Base-by-base conservation (phyloP, 2,329 filamentous ascomycete species). In the Coniochaeta hoffmannii region DNA sequence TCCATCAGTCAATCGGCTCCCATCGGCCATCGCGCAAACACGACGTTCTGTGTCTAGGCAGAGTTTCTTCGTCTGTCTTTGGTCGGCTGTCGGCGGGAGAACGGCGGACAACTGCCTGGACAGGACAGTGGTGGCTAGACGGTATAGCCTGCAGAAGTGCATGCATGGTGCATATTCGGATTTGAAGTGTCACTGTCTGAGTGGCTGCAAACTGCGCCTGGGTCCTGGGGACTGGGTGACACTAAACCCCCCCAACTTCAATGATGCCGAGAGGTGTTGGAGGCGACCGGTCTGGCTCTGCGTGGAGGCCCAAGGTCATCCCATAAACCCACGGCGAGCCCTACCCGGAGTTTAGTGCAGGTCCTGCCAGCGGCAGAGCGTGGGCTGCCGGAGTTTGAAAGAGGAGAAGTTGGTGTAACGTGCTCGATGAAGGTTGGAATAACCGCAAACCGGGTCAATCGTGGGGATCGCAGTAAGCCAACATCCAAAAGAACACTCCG, bases 101-200 rank as follows among this genome's bases (percentile, higher is more conserved):
- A 46, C 12, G 41, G 41, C 24, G 41, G 41, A 44, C 38, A 44
- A 44, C 41, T 15, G n/a, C n/a, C n/a, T n/a, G n/a, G n/a, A n/a
- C n/a, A n/a, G n/a, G n/a, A n/a, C n/a, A n/a, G n/a, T 46, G 41
- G 22, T 28, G 41, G 41, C 15, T 15, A 14, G 22, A 46, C 41
- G 24, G 3, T 32, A 9, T 12, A 34, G n/a, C 49, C 3, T 50
- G 49, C 46, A 50, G 26, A 30, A n/a, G 46, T 5, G 38, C 49
- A n/a, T 50, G 49, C 49, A 50, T 31, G 30, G 28, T 50, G 49
- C 49, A 50, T 31, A 34, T 34, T 50, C 15, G 2, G 19, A 14
- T 2, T 50, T 50, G 49, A 50, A 50, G 49, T 50, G 49, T 50
- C 49, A 50, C 12, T 50, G 49, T 19, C 15, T 50, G 49, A 50